These are phyloP conservation scores for sunflower (Helianthus annuus) DNA, from an alignment of 129 eudicot genomes.

Conservation along the genomic window HanXRQr2.0-SUNRISE NC_035442.2:24725777-24726276, in stretches of 20 bases:
- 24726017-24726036: conserved; percentile 54
- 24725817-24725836: conserved; percentile 61
- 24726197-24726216: conserved; percentile 60
- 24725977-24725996: conserved; percentile 65
- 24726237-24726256: conserved; percentile 39
- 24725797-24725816: conserved; percentile 68
- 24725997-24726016: conserved; percentile 63
- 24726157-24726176: conserved; percentile 49
- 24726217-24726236: conserved; percentile 48
- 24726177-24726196: conserved; percentile 39
- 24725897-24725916: conserved; percentile 57
- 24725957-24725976: conserved; percentile 76
- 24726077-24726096: conserved; percentile 61
- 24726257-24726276: conserved; percentile 80
- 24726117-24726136: conserved; percentile 46
- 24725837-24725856: conserved; percentile 45
- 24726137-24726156: conserved; percentile 44
- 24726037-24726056: conserved; percentile 62
- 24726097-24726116: conserved; percentile 41
- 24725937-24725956: conserved; percentile 59
- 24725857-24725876: conserved; percentile 46
- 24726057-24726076: conserved; percentile 55
- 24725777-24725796: conserved; percentile 76
- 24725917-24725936: conserved; percentile 31
- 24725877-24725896: conserved; percentile 93